Percentiles rank a stretch among this genome's conserved stretches.
These are phyloP conservation scores for Apiotrichum akiyoshidainum DNA, from an alignment of 1,284 basidiomycete genomes.

Conservation along the genomic window DNA sequence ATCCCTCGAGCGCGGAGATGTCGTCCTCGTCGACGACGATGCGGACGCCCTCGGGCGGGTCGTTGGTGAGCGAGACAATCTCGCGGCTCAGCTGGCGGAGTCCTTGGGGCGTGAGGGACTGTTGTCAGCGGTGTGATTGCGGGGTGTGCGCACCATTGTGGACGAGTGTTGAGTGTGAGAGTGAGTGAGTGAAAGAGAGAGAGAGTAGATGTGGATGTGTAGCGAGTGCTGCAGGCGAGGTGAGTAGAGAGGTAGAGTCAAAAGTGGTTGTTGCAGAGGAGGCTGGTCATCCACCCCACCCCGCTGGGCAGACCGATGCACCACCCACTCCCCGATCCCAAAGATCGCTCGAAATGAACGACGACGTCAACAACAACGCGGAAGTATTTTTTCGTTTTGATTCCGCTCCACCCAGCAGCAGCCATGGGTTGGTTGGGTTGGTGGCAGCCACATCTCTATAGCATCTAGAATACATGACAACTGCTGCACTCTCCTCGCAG, in stretches of 20 bases:
- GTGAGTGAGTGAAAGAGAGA: background rate
- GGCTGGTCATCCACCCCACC: no score
- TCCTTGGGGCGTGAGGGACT: slow-evolving; percentile 50
- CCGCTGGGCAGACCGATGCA: no score
- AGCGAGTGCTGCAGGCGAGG: no score
- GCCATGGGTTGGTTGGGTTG: no score
- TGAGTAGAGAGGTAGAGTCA: background rate
- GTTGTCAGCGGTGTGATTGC: slow-evolving; percentile 26
- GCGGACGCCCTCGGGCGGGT: slow-evolving; percentile 82
- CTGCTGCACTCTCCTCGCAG: no score
- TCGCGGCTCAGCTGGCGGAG: slow-evolving; percentile 68
- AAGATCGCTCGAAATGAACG: background rate
- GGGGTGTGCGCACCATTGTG: background rate
- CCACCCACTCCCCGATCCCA: background rate
- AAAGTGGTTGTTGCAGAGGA: background rate
- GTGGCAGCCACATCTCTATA: background rate
- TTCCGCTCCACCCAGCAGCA: background rate
- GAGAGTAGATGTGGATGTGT: background rate
- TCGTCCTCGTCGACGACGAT: slow-evolving; percentile 76
- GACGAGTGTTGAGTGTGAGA: background rate
- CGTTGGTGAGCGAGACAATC: slow-evolving; percentile 69
- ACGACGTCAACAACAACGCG: background rate
- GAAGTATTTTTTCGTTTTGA: background rate
- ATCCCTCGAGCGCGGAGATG: slow-evolving; percentile 45
- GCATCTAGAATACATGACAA: slow-evolving; percentile 1